A percentile compares a stretch with the other conserved stretches of the same genome.
Evolutionary conservation across 495 filamentous ascomycete species (phyloP).

Genomic region (Aspergillus avenaceus): DNA sequence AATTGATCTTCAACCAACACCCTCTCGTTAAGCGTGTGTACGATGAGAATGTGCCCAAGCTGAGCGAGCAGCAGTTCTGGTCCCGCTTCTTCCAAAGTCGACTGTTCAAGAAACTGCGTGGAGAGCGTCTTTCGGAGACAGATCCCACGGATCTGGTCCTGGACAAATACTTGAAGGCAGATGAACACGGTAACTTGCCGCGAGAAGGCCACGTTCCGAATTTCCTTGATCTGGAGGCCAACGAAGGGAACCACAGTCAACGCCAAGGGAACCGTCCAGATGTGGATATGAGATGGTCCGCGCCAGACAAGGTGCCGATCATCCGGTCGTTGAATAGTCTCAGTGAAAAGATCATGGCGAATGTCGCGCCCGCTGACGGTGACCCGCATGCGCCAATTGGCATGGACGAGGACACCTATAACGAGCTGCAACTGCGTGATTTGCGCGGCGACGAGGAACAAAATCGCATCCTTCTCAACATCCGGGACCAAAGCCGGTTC

Average conservation of each 20-base stretch:
- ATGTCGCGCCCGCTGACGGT: constrained; percentile 71
- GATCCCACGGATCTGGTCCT: constrained; percentile 72
- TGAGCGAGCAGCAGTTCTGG: constrained; percentile 83
- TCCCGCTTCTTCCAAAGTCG: constrained; percentile 84
- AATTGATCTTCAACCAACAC: constrained; percentile 88
- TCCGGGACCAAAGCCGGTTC: constrained; percentile 78
- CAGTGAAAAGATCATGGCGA: constrained; percentile 85
- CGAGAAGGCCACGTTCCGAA: constrained; percentile 67
- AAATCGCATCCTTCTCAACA: constrained; percentile 74
- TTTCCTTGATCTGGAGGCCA: constrained; percentile 87
- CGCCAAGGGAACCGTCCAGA: constrained; percentile 79
- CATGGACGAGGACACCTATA: constrained; percentile 70
- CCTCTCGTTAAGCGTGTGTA: constrained; percentile 87
- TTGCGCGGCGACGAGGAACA: constrained; percentile 69
- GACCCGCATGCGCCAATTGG: constrained; percentile 60
- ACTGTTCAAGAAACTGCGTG: constrained; percentile 86
- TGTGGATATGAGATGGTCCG: constrained; percentile 74
- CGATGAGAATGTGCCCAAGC: constrained; percentile 85
- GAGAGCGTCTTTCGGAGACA: constrained; percentile 71
- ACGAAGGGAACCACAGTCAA: constrained; percentile 84
- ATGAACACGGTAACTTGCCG: constrained; percentile 52
- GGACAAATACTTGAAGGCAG: constrained; percentile 75
- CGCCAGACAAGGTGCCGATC: constrained; percentile 67
- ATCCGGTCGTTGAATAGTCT: constrained; percentile 81
- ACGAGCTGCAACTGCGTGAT: constrained; percentile 74